Evolutionary conservation across 192 early-diverging fungal species (phyloP), one percentile per base, ranked within the genome.

Genomic region (Rhizoclosmatium sp.): DNA sequence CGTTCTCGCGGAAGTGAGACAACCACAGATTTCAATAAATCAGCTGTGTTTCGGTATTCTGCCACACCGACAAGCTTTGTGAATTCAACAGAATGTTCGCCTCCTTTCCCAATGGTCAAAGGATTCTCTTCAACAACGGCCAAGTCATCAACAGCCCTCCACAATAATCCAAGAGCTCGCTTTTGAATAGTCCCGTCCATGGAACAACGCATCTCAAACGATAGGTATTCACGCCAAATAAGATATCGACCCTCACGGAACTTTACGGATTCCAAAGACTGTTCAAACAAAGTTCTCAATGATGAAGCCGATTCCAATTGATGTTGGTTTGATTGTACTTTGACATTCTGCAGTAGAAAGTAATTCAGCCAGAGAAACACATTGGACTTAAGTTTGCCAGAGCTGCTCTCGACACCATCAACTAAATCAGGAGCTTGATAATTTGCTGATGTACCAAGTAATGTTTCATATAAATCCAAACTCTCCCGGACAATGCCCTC

Each of bases 281-380:
- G 9, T 44, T 75, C 72, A 3, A 75, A 75, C 10, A 62, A 14
- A 19, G 21, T 7, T 1, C 72, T 56, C 5, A 64, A 40, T 56
- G 5, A 12, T 54, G 51, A 16, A 12, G 5, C 9, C 51, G 51
- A 54, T 31, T 31, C 31, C 31, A 31, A 31, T 59, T 59, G 14
- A 5, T 21, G 42, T 31, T 2, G 40, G 7, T 16, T 9, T 42
- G n/a, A 4, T 56, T 39, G 16, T 75, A 39, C 23, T 5, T 19
- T 10, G 62, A 64, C 45, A 46, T 14, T n/a, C 48, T 71, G 54
- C 69, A 75, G 59, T 2, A 75, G 45, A 3, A 75, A 39, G 45
- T 21, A 75, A 64, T 62, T 75, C 16, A 75, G 59, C 72, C 72
- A 75, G 31, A 75, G 39, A 75, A 31, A 72, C 39, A 72, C 56